A percentile compares a stretch with the other conserved stretches of the same genome.
Conservation (phyloP, 164 flowering plant genomes). For the Tetrastigma voinierianum region DNA sequence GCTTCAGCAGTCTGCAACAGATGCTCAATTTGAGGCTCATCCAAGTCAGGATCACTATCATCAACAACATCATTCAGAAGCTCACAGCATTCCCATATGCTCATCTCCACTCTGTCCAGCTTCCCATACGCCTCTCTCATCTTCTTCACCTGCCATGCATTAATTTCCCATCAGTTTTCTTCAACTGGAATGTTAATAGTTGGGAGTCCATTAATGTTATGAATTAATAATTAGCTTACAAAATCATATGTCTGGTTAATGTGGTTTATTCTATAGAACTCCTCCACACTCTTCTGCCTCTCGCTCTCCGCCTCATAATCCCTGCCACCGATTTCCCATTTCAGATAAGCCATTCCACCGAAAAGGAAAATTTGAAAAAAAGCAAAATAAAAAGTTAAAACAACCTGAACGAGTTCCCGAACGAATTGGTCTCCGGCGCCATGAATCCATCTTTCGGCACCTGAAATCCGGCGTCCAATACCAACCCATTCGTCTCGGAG, state of each 20-base stretch:
- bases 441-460: constrained; percentile 18
- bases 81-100: constrained; percentile 41
- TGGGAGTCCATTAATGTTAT: too few relatives aligned
- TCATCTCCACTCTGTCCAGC: constrained; percentile 28
- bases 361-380: background rate
- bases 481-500: constrained; percentile 21
- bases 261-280: constrained; percentile 30
- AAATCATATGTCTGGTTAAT: constrained; percentile 32
- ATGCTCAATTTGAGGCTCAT: constrained; percentile 38
- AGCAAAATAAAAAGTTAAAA: background rate
- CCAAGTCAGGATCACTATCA: constrained; percentile 39
- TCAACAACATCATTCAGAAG: constrained; percentile 33
- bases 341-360: background rate
- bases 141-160: constrained; percentile 20
- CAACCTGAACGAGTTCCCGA: constrained; percentile 28
- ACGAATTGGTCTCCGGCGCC: constrained; percentile 22
- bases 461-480: constrained; percentile 33
- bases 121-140: constrained; percentile 37
- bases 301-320: constrained; percentile 30
- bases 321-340: constrained; percentile 9
- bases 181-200: too few relatives aligned
- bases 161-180: too few relatives aligned
- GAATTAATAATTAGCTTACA: constrained; percentile 22
- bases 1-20: constrained; percentile 38
- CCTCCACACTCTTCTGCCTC: constrained; percentile 30